A percentile compares a stretch with the other conserved stretches of the same genome.
Conservation (phyloP, 192 early-diverging fungal species). For the Phlyctochytrium planicorne region DNA sequence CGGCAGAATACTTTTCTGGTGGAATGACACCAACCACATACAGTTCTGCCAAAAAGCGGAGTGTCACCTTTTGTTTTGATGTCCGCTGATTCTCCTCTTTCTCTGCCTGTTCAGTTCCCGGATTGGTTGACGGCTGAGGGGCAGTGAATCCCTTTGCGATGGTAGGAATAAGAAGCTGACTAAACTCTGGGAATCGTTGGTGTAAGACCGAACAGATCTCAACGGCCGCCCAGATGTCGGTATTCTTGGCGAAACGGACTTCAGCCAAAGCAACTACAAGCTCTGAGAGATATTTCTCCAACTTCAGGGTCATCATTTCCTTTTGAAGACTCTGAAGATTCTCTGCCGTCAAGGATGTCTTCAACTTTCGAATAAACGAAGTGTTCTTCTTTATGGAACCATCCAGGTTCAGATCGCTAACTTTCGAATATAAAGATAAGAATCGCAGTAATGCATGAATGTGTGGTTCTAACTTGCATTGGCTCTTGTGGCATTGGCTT, state of each 20-base stretch:
- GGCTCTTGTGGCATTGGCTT: too few species aligned
- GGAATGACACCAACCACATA: conserved; percentile 71
- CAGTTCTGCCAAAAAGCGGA: conserved; percentile 78
- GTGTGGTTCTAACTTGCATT: too few species aligned
- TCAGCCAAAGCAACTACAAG: conserved; percentile 82
- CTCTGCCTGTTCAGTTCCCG: conserved; percentile 62
- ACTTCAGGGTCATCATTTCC: conserved; percentile 79
- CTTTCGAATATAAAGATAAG: too few species aligned
- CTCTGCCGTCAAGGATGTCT: conserved; percentile 64
- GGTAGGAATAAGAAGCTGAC: neutral
- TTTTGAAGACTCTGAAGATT: conserved; percentile 54
- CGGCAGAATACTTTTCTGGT: neutral
- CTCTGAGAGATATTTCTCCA: conserved; percentile 98
- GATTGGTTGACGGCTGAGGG: conserved; percentile 36
- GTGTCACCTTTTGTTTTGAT: conserved; percentile 57
- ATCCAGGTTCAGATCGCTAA: conserved; percentile 71
- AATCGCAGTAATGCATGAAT: too few species aligned
- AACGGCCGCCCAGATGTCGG: conserved; percentile 78
- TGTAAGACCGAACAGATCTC: conserved; percentile 82
- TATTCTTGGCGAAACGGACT: conserved; percentile 66
- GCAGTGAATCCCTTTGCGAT: conserved; percentile 21
- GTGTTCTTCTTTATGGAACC: conserved; percentile 98
- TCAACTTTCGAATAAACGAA: conserved; percentile 90
- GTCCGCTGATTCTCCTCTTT: conserved; percentile 81
- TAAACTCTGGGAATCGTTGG: conserved; percentile 70